Evolutionary conservation across 768 basidiomycete genomes (phyloP), one percentile per base, ranked within the genome.

Genomic region (Russula ochroleuca): DNA sequence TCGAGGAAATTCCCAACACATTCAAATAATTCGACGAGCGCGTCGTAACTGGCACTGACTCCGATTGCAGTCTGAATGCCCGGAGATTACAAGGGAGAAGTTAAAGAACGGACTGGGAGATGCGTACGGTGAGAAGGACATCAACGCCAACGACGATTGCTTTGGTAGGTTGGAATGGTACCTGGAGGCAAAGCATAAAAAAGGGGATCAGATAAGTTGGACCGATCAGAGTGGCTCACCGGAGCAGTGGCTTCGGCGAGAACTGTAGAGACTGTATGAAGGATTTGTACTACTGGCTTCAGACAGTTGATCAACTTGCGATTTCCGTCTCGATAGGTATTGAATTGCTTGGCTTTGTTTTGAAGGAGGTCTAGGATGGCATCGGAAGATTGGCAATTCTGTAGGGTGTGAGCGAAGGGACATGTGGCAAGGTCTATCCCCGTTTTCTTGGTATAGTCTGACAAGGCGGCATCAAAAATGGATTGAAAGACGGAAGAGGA

Each of bases 1-100:
- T 40, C 31, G 23, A 61, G 41, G 31, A 60, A 60, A 19, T 13
- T 53, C 7, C 21, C 59, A 21, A 53, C 23, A 15, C 59, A 37
- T 40, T 48, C 57, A 15, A 52, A 63, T 28, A 49, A 43, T n/a
- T 59, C 38, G 17, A 59, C 10, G 14, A 61, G 45, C 1, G 35
- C 33, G 14, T 61, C 45, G 7, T 55, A 61, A 41, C 53, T 61
- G 11, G 31, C 5, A 17, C 53, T 31, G 53, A 61, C 43, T 37
- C 37, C 8, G 8, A 33, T 28, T 11, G 60, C 43, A 5, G 59
- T 33, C 60, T 28, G 37, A 28, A n/a, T 13, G 5, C 14, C 5
- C 0, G 13, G 37, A 31, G 28, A 25, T 52, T 14, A 51, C 8
- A 52, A 17, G 5, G 19, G 10, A 1, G 10, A 0, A 8, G 17